A percentile compares a stretch with the other conserved stretches of the same genome.
Evolutionary conservation across 495 filamentous ascomycete species (phyloP).

Genomic region (Penicillium coffeae): DNA sequence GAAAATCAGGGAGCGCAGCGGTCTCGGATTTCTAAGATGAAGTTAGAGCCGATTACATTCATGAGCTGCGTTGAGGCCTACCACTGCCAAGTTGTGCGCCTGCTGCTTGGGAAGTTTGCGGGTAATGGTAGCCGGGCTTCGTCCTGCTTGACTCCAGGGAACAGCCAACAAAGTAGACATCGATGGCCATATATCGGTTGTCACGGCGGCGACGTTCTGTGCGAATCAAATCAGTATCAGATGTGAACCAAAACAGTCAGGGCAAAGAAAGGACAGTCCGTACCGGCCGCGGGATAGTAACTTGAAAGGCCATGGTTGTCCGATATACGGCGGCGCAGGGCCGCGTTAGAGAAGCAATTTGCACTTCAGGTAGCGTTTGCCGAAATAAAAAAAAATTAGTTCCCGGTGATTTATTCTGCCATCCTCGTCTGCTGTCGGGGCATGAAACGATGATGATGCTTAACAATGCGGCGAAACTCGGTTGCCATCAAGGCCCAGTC

Average conservation of each 20-base stretch:
- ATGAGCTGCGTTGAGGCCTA: constrained; percentile 5
- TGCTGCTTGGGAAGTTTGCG: constrained; percentile 17
- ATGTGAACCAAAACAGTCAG: no score
- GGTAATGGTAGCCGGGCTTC: constrained; percentile 11
- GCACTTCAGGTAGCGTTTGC: constrained; percentile 11
- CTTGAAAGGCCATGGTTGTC: constrained; percentile 50
- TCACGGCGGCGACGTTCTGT: constrained; percentile 37
- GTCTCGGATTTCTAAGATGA: constrained; percentile 4
- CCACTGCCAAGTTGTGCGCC: constrained; percentile 13
- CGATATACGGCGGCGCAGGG: constrained; percentile 38
- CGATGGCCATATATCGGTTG: constrained; percentile 43
- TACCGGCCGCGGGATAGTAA: constrained; percentile 39
- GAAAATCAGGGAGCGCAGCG: constrained; percentile 25
- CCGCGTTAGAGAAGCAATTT: constrained; percentile 27
- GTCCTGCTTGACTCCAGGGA: constrained; percentile 32
- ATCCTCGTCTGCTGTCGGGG: constrained; percentile 22
- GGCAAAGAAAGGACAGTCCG: no score
- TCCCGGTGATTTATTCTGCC: constrained; percentile 19
- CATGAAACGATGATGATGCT: constrained; percentile 18
- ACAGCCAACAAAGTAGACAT: constrained; percentile 38
- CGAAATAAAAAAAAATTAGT: constrained; percentile 4
- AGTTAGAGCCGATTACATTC: background rate
- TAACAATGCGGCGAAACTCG: constrained; percentile 37
- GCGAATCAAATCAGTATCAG: background rate
- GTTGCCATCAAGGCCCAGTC: constrained; percentile 26